Conservation (phyloP, 495 filamentous ascomycete species). For the Bombardia bombarda region DNA sequence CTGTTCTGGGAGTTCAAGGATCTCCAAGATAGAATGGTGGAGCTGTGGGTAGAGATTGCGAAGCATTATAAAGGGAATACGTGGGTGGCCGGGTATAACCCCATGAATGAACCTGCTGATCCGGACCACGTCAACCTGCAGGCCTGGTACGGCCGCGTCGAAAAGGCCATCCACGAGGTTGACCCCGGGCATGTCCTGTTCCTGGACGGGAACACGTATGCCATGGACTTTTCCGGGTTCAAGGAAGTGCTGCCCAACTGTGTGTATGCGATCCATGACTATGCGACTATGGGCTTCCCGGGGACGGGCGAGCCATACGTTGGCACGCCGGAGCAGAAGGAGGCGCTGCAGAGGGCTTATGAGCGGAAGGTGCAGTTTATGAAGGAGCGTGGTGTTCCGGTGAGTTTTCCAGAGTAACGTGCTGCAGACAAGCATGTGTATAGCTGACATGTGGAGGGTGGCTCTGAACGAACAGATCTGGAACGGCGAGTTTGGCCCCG, state of each 20-base stretch:
- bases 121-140: constrained; percentile 46
- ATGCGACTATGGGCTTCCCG: constrained; percentile 52
- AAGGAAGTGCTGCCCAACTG: constrained; percentile 35
- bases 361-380: constrained; percentile 53
- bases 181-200: constrained; percentile 58
- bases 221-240: constrained; percentile 43
- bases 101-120: constrained; percentile 58
- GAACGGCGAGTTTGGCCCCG: constrained; percentile 63
- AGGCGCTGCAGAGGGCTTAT: constrained; percentile 37
- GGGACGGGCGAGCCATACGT: constrained; percentile 41
- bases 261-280: constrained; percentile 58
- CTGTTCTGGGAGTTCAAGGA: constrained; percentile 59
- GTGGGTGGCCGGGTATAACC: constrained; percentile 55
- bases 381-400: constrained; percentile 41
- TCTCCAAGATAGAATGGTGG: constrained; percentile 51
- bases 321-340: constrained; percentile 45
- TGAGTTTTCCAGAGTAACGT: constrained; percentile 18
- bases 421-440: background rate
- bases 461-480: constrained; percentile 23
- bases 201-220: constrained; percentile 59
- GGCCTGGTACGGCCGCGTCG: constrained; percentile 49
- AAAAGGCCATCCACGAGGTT: constrained; percentile 49
- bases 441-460: background rate
- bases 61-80: constrained; percentile 48
- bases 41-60: constrained; percentile 54